Percentiles rank a stretch among this genome's conserved stretches.
Evolutionary conservation across 257 asterid species (phyloP).

Genomic region (Gynochthodes officinalis): DNA sequence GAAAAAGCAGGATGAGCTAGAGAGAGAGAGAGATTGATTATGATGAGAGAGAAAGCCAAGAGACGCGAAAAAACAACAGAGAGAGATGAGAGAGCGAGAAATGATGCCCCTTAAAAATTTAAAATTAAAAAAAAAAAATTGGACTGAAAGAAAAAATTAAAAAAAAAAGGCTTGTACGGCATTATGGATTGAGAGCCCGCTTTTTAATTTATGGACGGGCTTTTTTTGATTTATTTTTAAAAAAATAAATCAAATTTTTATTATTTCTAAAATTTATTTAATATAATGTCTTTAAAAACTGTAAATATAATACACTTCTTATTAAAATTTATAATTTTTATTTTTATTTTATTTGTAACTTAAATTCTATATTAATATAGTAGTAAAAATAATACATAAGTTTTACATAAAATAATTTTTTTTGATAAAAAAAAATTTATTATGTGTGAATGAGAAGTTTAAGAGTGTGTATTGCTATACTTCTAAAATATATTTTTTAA

Average conservation of each 20-base stretch:
- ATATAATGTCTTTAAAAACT: no score
- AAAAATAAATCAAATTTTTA: no score
- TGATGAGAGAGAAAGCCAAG: slow-evolving; percentile 28
- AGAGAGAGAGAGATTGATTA: slow-evolving; percentile 23
- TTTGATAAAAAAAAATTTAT: no score
- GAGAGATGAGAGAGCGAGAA: slow-evolving; percentile 17
- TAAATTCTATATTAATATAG: no score
- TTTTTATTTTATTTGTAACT: neutral
- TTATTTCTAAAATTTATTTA: no score
- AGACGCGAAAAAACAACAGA: slow-evolving; percentile 50
- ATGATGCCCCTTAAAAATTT: neutral
- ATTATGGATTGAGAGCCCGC: slow-evolving; percentile 60
- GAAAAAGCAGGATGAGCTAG: slow-evolving; percentile 21
- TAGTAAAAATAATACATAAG: no score
- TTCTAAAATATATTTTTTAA: no score
- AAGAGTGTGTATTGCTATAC: no score
- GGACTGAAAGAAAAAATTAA: neutral
- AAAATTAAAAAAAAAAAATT: neutral
- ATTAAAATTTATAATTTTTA: no score
- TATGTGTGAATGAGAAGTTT: no score
- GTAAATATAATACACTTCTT: no score
- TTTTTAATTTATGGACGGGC: slow-evolving; percentile 77
- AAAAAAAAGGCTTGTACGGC: slow-evolving; percentile 30
- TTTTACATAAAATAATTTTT: no score
- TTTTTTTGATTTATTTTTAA: slow-evolving; percentile 20